A percentile compares a stretch with the other conserved stretches of the same genome.
These are phyloP conservation scores for Cercospora sesami DNA, from an alignment of 2,329 filamentous ascomycete species.

Conservation along the genomic window DNA sequence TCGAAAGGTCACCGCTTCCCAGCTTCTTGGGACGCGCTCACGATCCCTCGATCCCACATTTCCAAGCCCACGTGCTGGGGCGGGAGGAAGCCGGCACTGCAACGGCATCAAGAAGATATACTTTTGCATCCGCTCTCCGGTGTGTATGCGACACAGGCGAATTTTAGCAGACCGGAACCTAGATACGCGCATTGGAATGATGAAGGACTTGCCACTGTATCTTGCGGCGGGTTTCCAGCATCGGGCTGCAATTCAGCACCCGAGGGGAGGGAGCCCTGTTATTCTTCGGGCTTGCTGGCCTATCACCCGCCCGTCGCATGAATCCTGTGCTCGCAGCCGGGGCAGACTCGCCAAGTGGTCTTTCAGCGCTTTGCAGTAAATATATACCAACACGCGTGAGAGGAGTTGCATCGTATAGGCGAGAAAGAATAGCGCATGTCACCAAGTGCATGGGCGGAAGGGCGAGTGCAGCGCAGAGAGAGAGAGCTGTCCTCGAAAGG, in stretches of 20 bases:
- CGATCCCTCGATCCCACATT: background rate
- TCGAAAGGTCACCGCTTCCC: slow-evolving; percentile 2
- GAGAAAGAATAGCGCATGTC: background rate
- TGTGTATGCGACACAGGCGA: background rate
- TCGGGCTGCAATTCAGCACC: background rate
- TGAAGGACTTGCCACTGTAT: background rate
- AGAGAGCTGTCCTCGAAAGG: background rate
- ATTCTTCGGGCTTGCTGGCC: background rate
- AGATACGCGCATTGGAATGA: background rate
- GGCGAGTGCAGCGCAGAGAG: background rate
- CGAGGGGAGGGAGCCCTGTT: background rate
- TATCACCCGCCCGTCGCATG: background rate
- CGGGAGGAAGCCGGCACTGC: background rate
- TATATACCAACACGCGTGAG: background rate
- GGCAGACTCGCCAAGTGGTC: background rate
- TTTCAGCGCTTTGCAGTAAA: background rate
- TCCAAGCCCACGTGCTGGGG: background rate
- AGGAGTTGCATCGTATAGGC: background rate
- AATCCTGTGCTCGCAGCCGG: background rate
- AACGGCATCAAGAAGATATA: background rate
- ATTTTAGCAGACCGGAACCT: background rate
- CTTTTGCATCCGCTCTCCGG: background rate
- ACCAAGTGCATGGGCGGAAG: background rate
- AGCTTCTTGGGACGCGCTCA: background rate
- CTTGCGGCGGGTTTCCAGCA: background rate